Conservation (phyloP, 2,329 filamentous ascomycete species). For the Magnaporthiopsis poae region DNA sequence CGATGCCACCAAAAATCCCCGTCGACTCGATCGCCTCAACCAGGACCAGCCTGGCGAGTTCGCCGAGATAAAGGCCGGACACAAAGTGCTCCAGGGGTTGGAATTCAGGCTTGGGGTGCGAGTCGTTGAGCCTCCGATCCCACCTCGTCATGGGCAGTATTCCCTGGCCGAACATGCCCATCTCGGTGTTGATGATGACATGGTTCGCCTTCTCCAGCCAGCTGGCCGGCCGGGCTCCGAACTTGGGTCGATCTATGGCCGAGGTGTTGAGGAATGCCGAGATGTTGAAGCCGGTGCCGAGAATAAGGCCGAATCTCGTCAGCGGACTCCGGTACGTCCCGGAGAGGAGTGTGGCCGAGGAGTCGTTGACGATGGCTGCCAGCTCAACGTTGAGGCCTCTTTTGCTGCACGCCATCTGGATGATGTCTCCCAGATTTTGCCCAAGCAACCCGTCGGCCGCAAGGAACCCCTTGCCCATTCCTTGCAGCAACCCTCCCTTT, state of each 20-base stretch:
- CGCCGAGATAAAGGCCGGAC: constrained; percentile 57
- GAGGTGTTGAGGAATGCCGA: constrained; percentile 53
- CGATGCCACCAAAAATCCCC: constrained; percentile 44
- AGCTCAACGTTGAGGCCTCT: constrained; percentile 45
- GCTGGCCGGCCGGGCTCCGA: constrained; percentile 40
- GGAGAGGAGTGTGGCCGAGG: constrained; percentile 55
- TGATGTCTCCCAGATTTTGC: constrained; percentile 49
- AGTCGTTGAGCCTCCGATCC: constrained; percentile 44
- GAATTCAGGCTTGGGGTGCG: constrained; percentile 47
- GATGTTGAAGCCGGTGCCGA: constrained; percentile 59
- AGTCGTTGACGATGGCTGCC: constrained; percentile 56
- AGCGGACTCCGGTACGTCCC: constrained; percentile 49
- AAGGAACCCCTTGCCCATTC: constrained; percentile 58
- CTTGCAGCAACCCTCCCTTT: constrained; percentile 46
- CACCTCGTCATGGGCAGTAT: constrained; percentile 52
- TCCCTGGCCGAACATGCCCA: constrained; percentile 55
- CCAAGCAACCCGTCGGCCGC: constrained; percentile 49
- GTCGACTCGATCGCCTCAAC: constrained; percentile 48
- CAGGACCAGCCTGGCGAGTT: constrained; percentile 49
- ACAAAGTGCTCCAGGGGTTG: constrained; percentile 55
- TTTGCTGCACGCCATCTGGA: constrained; percentile 42
- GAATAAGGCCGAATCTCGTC: constrained; percentile 54
- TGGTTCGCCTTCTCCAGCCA: constrained; percentile 52
- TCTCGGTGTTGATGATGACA: constrained; percentile 57
- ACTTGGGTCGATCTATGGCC: constrained; percentile 45